Conservation (phyloP, 768 basidiomycete genomes). For the Auricularia auricula-judae region DNA sequence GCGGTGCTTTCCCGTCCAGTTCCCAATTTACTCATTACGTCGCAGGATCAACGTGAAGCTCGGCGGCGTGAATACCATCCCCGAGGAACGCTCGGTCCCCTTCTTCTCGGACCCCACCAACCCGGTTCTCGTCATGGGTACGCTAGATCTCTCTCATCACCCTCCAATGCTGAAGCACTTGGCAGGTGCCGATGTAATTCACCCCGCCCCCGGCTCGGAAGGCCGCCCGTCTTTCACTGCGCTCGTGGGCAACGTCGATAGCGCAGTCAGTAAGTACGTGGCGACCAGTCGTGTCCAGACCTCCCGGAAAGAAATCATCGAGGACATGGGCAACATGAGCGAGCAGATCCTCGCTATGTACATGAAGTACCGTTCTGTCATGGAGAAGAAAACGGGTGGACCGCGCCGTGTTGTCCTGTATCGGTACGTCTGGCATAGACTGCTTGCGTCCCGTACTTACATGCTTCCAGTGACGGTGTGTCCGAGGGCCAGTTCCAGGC, state of each 20-base stretch:
- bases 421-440: constrained; percentile 30
- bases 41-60: constrained; percentile 72
- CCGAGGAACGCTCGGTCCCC: constrained; percentile 53
- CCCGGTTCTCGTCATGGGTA: constrained; percentile 75
- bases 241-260: constrained; percentile 72
- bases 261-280: constrained; percentile 59
- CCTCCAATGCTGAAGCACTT: neutral
- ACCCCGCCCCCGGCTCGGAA: constrained; percentile 70
- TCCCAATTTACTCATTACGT: neutral
- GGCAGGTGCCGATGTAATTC: constrained; percentile 71
- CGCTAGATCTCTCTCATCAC: neutral
- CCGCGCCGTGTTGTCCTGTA: constrained; percentile 71
- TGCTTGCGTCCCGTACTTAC: neutral
- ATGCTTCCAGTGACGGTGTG: constrained; percentile 31
- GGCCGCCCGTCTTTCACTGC: constrained; percentile 74
- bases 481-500: constrained; percentile 43
- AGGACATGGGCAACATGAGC: constrained; percentile 55
- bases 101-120: constrained; percentile 57
- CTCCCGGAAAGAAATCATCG: constrained; percentile 67
- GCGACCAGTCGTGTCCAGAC: constrained; percentile 52
- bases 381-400: constrained; percentile 38
- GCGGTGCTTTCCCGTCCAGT: constrained; percentile 10
- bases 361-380: constrained; percentile 40
- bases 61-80: constrained; percentile 73
- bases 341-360: constrained; percentile 49